Conservation (phyloP, 1,284 basidiomycete species). For the Clitocybe nebularis region DNA sequence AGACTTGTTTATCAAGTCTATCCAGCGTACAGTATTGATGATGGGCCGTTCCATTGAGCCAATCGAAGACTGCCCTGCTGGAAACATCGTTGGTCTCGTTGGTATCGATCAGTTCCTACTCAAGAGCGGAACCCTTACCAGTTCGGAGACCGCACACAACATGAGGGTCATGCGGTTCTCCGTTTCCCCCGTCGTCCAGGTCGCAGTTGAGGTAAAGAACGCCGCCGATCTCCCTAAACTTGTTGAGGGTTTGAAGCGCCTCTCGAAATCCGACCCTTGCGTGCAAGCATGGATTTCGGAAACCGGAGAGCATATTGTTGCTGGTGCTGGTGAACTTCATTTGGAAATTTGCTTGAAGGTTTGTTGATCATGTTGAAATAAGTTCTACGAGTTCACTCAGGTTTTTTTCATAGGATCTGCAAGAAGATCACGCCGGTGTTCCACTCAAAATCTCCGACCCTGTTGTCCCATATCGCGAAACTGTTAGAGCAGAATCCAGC, state of each 20-base stretch:
- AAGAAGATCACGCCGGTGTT: slow-evolving; percentile 99
- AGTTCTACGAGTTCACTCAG: slow-evolving; percentile 3
- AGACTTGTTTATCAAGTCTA: slow-evolving; percentile 96
- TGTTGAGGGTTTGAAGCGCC: slow-evolving; percentile 99
- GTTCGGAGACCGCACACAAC: slow-evolving; percentile 99
- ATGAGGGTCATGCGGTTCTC: slow-evolving; percentile 99
- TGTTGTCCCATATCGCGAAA: slow-evolving; percentile 98
- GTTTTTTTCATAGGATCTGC: slow-evolving; percentile 67
- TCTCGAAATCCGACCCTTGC: slow-evolving; percentile 99
- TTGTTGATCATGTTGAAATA: slow-evolving; percentile 8
- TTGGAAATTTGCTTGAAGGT: slow-evolving; percentile 99
- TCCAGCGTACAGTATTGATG: slow-evolving; percentile 99
- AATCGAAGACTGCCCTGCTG: slow-evolving; percentile 98
- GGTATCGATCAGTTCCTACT: slow-evolving; percentile 99
- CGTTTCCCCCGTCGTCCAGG: slow-evolving; percentile 98
- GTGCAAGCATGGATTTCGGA: slow-evolving; percentile 95
- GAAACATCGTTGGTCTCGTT: slow-evolving; percentile 99
- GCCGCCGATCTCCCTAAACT: slow-evolving; percentile 98
- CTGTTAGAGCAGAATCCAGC: slow-evolving; percentile 92
- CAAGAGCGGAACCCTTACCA: slow-evolving; percentile 97
- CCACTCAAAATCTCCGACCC: slow-evolving; percentile 99
- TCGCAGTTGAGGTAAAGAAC: slow-evolving; percentile 99
- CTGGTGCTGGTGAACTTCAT: slow-evolving; percentile 98
- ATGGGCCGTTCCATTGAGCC: slow-evolving; percentile 99
- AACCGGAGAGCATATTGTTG: slow-evolving; percentile 97